Base-by-base conservation (phyloP, 1,139 yeast genomes). In the Martiniozyma asiatica region DNA sequence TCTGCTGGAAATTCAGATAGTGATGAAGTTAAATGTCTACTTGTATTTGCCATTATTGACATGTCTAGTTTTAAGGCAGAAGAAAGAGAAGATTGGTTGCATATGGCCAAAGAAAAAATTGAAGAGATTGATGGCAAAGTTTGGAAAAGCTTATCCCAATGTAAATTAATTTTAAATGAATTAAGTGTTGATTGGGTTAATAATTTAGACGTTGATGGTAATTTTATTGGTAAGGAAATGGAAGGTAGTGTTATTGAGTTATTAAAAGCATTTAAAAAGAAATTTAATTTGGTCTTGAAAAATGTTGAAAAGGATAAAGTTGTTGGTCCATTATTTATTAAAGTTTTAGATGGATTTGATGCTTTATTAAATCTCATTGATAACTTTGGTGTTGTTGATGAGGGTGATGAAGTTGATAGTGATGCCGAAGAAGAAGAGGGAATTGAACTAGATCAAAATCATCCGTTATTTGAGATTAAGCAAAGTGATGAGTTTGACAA, bases 41-140 rank as follows among this genome's bases (percentile, higher is more conserved):
- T 85, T 50, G 85, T 84, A 0, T 57, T 69, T 30, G 75, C 94
- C 0, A 59, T 87, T 32, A 63, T 77, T 22, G 84, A 78, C 35
- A 59, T 84, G 43, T 73, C 87, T 3, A 61, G 59, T 21, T 76
- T 70, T 52, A 63, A 48, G 33, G 55, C 63, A 2, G 56, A 45
- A 9, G 55, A 34, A 9, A 30, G 35, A 18, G 37, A 31, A 12
- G 37, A 22, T 11, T 29, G n/a, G n/a, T n/a, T n/a, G n/a, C n/a
- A n/a, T n/a, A n/a, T n/a, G n/a, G n/a, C n/a, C n/a, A 22, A 6
- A 37, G 41, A 18, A 42, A 31, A 15, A 39, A 36, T 24, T 38
- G 40, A 58, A 61, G 3, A 60, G 69, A 4, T 48, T 56, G 10
- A 58, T 61, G 6, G 55, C 80, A 39, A 22, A 37, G 13, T 65